Conservation (phyloP, 306 rosid species). For the Pyrus pyrifolia region DNA sequence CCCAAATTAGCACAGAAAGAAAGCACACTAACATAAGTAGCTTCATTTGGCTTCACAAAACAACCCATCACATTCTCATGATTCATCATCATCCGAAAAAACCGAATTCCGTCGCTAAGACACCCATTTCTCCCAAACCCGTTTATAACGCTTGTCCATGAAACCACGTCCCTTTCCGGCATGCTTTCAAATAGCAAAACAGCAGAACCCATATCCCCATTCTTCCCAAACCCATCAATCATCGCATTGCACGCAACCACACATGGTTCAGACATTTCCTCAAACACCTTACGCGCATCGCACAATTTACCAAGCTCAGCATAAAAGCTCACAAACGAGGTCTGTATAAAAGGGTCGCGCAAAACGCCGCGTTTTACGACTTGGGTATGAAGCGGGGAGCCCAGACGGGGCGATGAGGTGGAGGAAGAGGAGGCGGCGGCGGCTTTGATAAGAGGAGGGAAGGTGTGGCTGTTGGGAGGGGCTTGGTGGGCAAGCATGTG, state of each 20-base stretch:
- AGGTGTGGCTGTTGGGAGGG: slow-evolving; percentile 60
- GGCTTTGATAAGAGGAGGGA: slow-evolving; percentile 59
- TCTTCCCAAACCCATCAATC: slow-evolving; percentile 50
- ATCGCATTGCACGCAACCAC: slow-evolving; percentile 58
- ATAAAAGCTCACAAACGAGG: slow-evolving; percentile 45
- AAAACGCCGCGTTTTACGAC: slow-evolving; percentile 45
- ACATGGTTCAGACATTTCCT: slow-evolving; percentile 47
- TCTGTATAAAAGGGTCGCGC: slow-evolving; percentile 47
- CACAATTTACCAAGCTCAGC: slow-evolving; percentile 12
- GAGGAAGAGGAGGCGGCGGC: slow-evolving; percentile 17
- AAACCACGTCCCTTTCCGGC: slow-evolving; percentile 50
- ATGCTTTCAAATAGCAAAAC: slow-evolving; percentile 37
- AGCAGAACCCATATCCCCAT: slow-evolving; percentile 59
- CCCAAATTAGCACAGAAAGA: slow-evolving; percentile 53
- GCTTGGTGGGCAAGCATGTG: slow-evolving; percentile 54
- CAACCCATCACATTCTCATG: slow-evolving; percentile 28
- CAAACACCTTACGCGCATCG: slow-evolving; percentile 60
- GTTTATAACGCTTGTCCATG: slow-evolving; percentile 64
- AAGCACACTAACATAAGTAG: slow-evolving; percentile 59
- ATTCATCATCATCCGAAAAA: slow-evolving; percentile 50
- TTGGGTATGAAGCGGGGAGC: slow-evolving; percentile 46
- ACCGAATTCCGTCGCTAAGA: slow-evolving; percentile 34
- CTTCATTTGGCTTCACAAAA: slow-evolving; percentile 65
- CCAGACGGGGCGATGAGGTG: slow-evolving; percentile 11
- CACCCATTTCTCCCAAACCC: slow-evolving; percentile 49